Percentiles rank a stretch among this genome's conserved stretches.
Conservation (phyloP, 371 early-diverging fungal species). For the Rhizopus arrhizus region DNA sequence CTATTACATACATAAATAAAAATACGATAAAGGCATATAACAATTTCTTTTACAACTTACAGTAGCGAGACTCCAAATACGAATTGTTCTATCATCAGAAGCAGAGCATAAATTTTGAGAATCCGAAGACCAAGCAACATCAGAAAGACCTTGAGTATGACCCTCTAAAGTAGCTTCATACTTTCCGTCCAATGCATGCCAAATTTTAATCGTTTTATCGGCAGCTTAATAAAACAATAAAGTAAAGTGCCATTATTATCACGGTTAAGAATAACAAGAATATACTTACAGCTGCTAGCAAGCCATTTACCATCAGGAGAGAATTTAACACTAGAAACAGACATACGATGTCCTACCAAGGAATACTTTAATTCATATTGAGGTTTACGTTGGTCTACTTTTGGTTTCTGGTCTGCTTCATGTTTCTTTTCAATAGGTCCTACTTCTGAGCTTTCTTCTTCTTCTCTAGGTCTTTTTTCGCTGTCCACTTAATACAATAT, state of each 20-base stretch:
- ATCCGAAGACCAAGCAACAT: conserved; percentile 94
- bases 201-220: conserved; percentile 92
- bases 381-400: conserved; percentile 61
- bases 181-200: conserved; percentile 88
- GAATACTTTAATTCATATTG: conserved; percentile 88
- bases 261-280: neutral
- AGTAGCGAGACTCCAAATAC: conserved; percentile 84
- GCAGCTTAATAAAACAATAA: conserved; percentile 56
- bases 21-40: neutral
- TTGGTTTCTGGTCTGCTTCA: conserved; percentile 18
- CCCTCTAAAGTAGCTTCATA: conserved; percentile 87
- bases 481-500: conserved; percentile 8
- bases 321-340: conserved; percentile 94
- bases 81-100: conserved; percentile 93
- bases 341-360: conserved; percentile 92
- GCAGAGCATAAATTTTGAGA: conserved; percentile 87
- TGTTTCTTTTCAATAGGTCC: conserved; percentile 18
- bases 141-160: conserved; percentile 94
- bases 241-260: neutral
- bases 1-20: conserved; percentile 46
- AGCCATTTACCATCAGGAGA: conserved; percentile 97
- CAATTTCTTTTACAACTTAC: conserved; percentile 39
- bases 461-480: conserved; percentile 23
- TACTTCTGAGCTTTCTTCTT: conserved; percentile 20
- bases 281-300: conserved; percentile 82